phyloP scores from a whole-genome alignment of 176 grass and related monocot species.

The Carex scoparia region DNA sequence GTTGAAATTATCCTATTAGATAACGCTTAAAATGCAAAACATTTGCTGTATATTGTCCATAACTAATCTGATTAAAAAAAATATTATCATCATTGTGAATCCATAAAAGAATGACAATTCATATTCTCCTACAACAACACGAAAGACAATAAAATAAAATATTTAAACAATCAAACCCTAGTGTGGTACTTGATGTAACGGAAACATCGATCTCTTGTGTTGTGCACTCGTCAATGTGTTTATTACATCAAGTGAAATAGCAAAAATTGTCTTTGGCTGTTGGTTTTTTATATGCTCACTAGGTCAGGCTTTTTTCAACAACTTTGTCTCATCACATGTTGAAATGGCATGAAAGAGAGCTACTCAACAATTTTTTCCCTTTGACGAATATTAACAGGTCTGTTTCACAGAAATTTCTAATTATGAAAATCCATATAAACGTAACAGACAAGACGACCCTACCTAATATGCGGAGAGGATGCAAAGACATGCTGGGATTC shows the following conservation, averaged over 20 bases:
- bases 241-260: not conserved
- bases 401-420: not conserved
- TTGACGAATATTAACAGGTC: not conserved
- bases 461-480: not conserved
- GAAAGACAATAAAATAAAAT: not conserved
- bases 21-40: too few species aligned
- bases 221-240: not conserved
- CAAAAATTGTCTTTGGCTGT: not conserved
- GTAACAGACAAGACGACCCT: not conserved
- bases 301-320: not conserved
- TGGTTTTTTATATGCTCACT: not conserved
- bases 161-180: not conserved
- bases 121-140: not conserved
- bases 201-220: not conserved
- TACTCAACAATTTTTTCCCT: not conserved
- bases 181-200: not conserved
- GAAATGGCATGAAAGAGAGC: not conserved
- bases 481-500: not conserved
- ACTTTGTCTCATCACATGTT: conserved; percentile 1
- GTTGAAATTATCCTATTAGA: too few species aligned
- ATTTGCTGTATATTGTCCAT: too few species aligned
- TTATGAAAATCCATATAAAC: not conserved
- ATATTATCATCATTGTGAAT: too few species aligned
- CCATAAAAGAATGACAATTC: too few species aligned
- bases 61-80: too few species aligned